These are phyloP conservation scores for Apiospora hydei DNA, from an alignment of 2,329 filamentous ascomycete species.

Conservation along the genomic window DNA sequence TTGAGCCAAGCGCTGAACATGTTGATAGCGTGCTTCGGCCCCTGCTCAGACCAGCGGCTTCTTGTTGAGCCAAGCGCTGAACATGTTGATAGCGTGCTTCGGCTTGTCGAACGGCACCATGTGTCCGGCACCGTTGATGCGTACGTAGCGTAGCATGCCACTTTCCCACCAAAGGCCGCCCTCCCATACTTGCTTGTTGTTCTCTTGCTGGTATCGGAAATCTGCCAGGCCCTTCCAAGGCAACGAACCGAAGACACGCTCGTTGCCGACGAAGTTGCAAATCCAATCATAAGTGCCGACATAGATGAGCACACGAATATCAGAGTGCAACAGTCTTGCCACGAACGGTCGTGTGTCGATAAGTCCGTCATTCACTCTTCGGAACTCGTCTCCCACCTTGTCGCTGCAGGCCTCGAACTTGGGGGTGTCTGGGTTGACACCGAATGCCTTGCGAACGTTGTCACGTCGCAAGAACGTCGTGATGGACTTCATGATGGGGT, in stretches of 20 bases:
- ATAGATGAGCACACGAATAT: conserved; percentile 48
- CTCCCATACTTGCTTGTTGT: conserved; percentile 25
- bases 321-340: conserved; percentile 44
- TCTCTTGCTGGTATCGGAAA: conserved; percentile 29
- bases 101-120: conserved; percentile 28
- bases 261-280: conserved; percentile 49
- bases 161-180: conserved; percentile 33
- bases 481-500: conserved; percentile 38
- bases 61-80: conserved; percentile 17
- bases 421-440: conserved; percentile 30
- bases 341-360: conserved; percentile 43
- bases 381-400: conserved; percentile 41
- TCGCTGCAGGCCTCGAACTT: conserved; percentile 27
- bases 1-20: conserved; percentile 19
- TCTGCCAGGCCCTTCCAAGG: conserved; percentile 35
- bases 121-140: conserved; percentile 25
- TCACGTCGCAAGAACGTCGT: conserved; percentile 37
- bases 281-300: conserved; percentile 49
- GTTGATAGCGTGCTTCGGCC: conserved; percentile 23
- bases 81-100: conserved; percentile 22
- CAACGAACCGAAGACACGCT: conserved; percentile 32
- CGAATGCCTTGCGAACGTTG: conserved; percentile 31
- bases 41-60: conserved; percentile 2
- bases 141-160: conserved; percentile 30
- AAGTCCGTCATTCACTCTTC: conserved; percentile 40